Conservation (phyloP, 805 yeast genomes). For the Candida andamanensis region DNA sequence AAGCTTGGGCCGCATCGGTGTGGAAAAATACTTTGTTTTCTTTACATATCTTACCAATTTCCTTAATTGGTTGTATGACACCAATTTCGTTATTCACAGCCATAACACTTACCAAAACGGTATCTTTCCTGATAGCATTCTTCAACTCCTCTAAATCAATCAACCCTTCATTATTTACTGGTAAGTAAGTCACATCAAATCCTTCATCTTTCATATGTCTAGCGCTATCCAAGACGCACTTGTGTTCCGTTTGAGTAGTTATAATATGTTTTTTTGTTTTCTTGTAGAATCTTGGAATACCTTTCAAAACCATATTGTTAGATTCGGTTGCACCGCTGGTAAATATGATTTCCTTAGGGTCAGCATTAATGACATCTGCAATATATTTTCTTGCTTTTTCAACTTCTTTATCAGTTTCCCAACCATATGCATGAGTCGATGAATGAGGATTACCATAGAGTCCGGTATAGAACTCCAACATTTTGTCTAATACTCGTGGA, state of each 20-base stretch:
- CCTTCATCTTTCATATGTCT: constrained; percentile 95
- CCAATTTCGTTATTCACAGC: constrained; percentile 98
- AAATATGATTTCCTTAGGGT: constrained; percentile 93
- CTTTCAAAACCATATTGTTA: constrained; percentile 91
- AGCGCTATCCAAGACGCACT: constrained; percentile 96
- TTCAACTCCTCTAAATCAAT: constrained; percentile 73
- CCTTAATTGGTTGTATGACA: constrained; percentile 92
- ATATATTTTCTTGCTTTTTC: constrained; percentile 80
- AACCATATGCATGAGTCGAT: constrained; percentile 93
- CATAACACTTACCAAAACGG: constrained; percentile 88
- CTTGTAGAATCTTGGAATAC: constrained; percentile 89
- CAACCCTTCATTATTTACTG: constrained; percentile 77
- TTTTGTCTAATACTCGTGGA: constrained; percentile 88
- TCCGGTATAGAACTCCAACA: constrained; percentile 85
- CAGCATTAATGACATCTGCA: constrained; percentile 84
- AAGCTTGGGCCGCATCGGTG: constrained; percentile 96
- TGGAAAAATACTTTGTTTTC: constrained; percentile 91
- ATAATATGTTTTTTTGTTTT: constrained; percentile 90
- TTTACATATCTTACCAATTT: constrained; percentile 85
- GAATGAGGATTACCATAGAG: constrained; percentile 97
- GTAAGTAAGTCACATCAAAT: constrained; percentile 89
- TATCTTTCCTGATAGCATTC: constrained; percentile 82
- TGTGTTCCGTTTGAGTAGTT: constrained; percentile 96
- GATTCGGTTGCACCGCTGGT: constrained; percentile 98
- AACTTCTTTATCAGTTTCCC: constrained; percentile 95